phyloP scores from a whole-genome alignment of 1,139 yeast species.

The Pichia kudriavzevii region DNA sequence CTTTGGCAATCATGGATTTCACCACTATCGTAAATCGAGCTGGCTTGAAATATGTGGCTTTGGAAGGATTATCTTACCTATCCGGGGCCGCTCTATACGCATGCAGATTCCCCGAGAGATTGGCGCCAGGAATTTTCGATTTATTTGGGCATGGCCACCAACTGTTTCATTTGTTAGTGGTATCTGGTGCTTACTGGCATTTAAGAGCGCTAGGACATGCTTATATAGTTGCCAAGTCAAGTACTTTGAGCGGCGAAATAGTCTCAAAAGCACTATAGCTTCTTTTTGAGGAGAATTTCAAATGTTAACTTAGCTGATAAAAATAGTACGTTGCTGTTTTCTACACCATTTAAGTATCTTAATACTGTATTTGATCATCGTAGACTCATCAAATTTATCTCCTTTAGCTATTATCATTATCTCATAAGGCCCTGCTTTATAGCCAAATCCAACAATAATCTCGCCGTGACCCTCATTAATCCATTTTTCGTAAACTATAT shows the following conservation, averaged over 20 bases:
- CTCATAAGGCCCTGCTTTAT: slow-evolving; percentile 45
- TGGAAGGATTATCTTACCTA: slow-evolving; percentile 70
- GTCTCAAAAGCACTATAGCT: not conserved
- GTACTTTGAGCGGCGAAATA: slow-evolving; percentile 11
- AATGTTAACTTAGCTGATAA: slow-evolving; percentile 41
- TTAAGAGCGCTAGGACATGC: slow-evolving; percentile 57
- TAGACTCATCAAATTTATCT: slow-evolving; percentile 34
- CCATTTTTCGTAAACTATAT: slow-evolving; percentile 27
- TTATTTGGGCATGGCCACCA: slow-evolving; percentile 82
- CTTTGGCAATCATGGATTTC: slow-evolving; percentile 39
- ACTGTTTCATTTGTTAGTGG: slow-evolving; percentile 76
- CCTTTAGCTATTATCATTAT: slow-evolving; percentile 45
- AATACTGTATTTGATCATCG: slow-evolving; percentile 44
- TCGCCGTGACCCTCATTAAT: slow-evolving; percentile 24
- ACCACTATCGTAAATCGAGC: slow-evolving; percentile 43
- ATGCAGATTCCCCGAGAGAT: slow-evolving; percentile 67
- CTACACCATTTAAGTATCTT: slow-evolving; percentile 51
- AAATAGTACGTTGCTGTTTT: slow-evolving; percentile 47
- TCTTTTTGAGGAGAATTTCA: too few species aligned
- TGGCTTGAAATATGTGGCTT: slow-evolving; percentile 52
- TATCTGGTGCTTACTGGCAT: slow-evolving; percentile 73
- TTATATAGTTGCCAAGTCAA: slow-evolving; percentile 43
- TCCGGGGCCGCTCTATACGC: slow-evolving; percentile 78
- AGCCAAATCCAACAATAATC: slow-evolving; percentile 33
- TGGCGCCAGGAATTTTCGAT: slow-evolving; percentile 61